These are phyloP conservation scores for Scorias spongiosa DNA, from an alignment of 2,329 filamentous ascomycete genomes.

Conservation along the genomic window DNA sequence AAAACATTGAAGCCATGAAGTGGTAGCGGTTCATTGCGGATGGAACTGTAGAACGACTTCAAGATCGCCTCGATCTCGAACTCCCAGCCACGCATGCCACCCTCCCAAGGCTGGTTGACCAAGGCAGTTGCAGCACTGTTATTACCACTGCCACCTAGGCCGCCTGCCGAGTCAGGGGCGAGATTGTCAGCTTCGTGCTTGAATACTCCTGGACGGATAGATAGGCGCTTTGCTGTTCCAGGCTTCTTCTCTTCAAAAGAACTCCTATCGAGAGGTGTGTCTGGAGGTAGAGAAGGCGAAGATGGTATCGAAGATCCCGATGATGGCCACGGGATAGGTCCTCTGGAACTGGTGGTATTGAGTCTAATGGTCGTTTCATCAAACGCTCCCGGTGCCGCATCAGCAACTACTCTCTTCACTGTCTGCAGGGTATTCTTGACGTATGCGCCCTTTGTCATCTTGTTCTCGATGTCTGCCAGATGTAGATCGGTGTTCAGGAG, in stretches of 20 bases:
- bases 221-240: conserved; percentile 25
- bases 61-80: conserved; percentile 77
- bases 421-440: conserved; percentile 93
- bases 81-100: conserved; percentile 69
- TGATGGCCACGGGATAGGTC: not conserved
- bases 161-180: conserved; percentile 19
- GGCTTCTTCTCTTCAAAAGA: conserved; percentile 16
- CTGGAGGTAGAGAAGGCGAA: conserved; percentile 2
- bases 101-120: conserved; percentile 62
- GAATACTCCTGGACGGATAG: conserved; percentile 24
- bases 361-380: conserved; percentile 22
- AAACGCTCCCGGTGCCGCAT: conserved; percentile 54
- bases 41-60: conserved; percentile 82
- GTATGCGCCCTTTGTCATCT: conserved; percentile 92
- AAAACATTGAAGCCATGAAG: conserved; percentile 56
- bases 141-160: conserved; percentile 1
- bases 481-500: conserved; percentile 93
- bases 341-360: not conserved
- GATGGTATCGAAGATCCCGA: not conserved
- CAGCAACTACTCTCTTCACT: conserved; percentile 59
- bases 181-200: conserved; percentile 18
- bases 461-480: conserved; percentile 82
- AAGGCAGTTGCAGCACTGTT: conserved; percentile 55
- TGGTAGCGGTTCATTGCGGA: conserved; percentile 73
- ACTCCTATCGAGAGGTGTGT: conserved; percentile 9